These are phyloP conservation scores for Clitopilus passeckerianus DNA, from an alignment of 768 basidiomycete species.

Conservation along the genomic window DNA sequence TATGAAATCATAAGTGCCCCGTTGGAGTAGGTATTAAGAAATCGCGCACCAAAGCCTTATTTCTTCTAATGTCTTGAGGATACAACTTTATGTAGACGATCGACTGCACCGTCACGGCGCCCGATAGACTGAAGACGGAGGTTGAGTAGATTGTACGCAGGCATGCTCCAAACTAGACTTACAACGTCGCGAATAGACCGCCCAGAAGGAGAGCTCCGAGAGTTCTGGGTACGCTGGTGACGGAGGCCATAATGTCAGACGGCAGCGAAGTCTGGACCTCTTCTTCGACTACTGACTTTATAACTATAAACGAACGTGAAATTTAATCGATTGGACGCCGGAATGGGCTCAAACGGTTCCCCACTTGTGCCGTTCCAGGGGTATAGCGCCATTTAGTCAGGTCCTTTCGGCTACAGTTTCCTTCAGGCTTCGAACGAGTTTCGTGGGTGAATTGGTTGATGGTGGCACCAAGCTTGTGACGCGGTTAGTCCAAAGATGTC, in stretches of 20 bases:
- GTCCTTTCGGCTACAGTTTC: neutral
- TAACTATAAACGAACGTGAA: neutral
- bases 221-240: constrained; percentile 4
- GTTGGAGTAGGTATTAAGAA: neutral
- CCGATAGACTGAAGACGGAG: constrained; percentile 3
- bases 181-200: constrained; percentile 9
- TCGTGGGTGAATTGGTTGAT: neutral
- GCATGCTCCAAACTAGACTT: neutral
- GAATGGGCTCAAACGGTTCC: neutral
- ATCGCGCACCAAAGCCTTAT: constrained; percentile 7
- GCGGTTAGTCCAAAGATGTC: neutral
- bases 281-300: neutral
- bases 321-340: neutral
- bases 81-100: constrained; percentile 7
- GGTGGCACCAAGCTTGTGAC: neutral
- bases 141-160: neutral
- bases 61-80: constrained; percentile 1
- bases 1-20: constrained; percentile 1
- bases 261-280: neutral
- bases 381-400: neutral
- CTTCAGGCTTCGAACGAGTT: neutral
- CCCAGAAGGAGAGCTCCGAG: constrained; percentile 9
- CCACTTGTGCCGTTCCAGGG: neutral
- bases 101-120: constrained; percentile 6
- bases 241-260: neutral